Evolutionary conservation across 768 basidiomycete genomes (phyloP).

Genomic region (Pulveroboletus sp.): DNA sequence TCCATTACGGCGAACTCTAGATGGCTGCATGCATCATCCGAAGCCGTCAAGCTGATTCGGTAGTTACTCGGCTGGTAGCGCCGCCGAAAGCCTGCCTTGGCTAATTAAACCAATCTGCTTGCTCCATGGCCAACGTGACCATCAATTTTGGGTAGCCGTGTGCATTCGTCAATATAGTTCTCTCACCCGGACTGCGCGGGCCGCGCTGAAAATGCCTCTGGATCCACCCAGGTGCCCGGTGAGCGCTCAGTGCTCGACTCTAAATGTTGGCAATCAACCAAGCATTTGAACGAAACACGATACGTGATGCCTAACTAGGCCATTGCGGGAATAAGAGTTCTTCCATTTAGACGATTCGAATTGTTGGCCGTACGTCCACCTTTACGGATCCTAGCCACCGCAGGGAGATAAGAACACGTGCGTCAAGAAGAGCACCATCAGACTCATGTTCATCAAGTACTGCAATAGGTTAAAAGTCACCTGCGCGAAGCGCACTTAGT

Average conservation of each 20-base stretch:
- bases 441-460: slow-evolving; percentile 2
- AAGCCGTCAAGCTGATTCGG: not conserved
- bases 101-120: not conserved
- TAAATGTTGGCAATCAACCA: not conserved
- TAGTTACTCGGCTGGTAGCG: not conserved
- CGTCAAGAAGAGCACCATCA: slow-evolving; percentile 11
- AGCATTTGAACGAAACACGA: not conserved
- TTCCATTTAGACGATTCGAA: slow-evolving; percentile 8
- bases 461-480: not conserved
- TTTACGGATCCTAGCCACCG: not conserved
- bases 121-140: not conserved
- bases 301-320: not conserved
- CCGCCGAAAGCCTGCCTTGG: not conserved
- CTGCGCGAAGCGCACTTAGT: not conserved
- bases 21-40: not conserved
- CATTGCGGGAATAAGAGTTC: slow-evolving; percentile 1
- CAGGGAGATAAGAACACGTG: slow-evolving; percentile 10
- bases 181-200: slow-evolving; percentile 8
- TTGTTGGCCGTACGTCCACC: not conserved
- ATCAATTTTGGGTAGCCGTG: not conserved
- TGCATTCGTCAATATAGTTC: not conserved
- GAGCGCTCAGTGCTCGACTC: not conserved
- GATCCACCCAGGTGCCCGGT: not conserved
- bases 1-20: not conserved
- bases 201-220: not conserved